Base-by-base conservation (phyloP, 2,329 filamentous ascomycete genomes). In the Hypoxylon sp. region DNA sequence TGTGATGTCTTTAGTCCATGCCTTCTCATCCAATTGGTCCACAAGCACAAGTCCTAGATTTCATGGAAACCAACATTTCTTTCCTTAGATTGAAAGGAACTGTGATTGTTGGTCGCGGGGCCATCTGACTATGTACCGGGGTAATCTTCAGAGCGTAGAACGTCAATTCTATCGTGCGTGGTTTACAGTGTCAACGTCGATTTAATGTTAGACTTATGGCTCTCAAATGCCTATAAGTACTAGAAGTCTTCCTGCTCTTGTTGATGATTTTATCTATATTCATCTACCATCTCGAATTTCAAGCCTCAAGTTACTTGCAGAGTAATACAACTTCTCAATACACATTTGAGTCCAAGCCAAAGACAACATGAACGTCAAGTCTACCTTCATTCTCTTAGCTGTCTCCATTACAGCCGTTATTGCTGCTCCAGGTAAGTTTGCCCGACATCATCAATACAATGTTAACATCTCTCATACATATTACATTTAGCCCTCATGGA, bases 361-460 rank as follows among this genome's bases (percentile, higher is more conserved):
- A 30, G 19, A n/a, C 53, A 58, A 38, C n/a, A 58, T 58, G 53
- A 58, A 58, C 30, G 48, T 58, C 53, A 58, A 58, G 53, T 48
- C 53, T 25, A 25, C 14, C 17, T 6, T 58, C 43, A 4, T 48
- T 38, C 17, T 58, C 43, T 48, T 58, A 19, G 43, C 53, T 48
- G 43, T 58, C 53, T 58, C 53, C 5, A 5, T 49, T 13, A 36
- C 53, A 36, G 53, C 53, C 7, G 53, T 49, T 6, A 23, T 48
- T 38, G 53, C 53, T 48, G 53, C 53, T 23, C 53, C 53, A 48
- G 43, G 53, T 58, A 48, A 58, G 53, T 5, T 21, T 19, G 1
- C n/a, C n/a, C 13, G 23, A 36, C 9, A 2, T 36, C 43, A 19
- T 36, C 3, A n/a, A 57, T 57, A 0, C 13, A 46, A 38, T 17